These are phyloP conservation scores for Leptographium wingfieldii DNA, from an alignment of 2,329 filamentous ascomycete genomes.

Conservation along the genomic window DNA sequence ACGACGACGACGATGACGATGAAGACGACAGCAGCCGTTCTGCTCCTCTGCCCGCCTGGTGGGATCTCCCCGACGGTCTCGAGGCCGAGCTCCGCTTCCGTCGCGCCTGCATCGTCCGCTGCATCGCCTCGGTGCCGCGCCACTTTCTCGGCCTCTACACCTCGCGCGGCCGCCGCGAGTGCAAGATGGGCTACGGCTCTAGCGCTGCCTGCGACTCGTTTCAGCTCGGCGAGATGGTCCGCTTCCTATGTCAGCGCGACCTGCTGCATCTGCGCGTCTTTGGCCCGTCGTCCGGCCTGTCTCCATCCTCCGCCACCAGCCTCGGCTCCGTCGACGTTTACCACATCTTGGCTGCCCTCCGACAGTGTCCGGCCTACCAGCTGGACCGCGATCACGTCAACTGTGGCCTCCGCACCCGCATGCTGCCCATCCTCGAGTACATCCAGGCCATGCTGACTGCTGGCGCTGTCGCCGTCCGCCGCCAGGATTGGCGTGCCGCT, in stretches of 20 bases:
- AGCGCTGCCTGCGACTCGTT: constrained; percentile 63
- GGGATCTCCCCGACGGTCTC: constrained; percentile 55
- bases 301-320: too few relatives aligned
- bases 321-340: constrained; percentile 39
- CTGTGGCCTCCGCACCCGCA: constrained; percentile 54
- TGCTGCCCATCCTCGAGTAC: constrained; percentile 54
- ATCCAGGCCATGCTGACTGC: constrained; percentile 44
- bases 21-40: constrained; percentile 19
- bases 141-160: constrained; percentile 58
- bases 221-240: constrained; percentile 65
- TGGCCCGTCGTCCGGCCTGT: constrained; percentile 16
- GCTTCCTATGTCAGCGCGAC: constrained; percentile 51
- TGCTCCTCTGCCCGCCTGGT: constrained; percentile 44
- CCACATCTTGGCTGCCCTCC: constrained; percentile 44
- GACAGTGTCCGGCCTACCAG: constrained; percentile 59
- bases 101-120: constrained; percentile 53
- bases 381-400: constrained; percentile 61
- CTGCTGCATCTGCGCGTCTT: constrained; percentile 49
- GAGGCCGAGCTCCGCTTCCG: constrained; percentile 55
- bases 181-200: constrained; percentile 62
- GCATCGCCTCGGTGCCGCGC: constrained; percentile 54
- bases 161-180: constrained; percentile 47
- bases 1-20: constrained; percentile 20
- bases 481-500: constrained; percentile 27
- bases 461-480: constrained; percentile 28